phyloP scores from a whole-genome alignment of 257 asterid genomes.

The Solanum gandarillasii region DNA sequence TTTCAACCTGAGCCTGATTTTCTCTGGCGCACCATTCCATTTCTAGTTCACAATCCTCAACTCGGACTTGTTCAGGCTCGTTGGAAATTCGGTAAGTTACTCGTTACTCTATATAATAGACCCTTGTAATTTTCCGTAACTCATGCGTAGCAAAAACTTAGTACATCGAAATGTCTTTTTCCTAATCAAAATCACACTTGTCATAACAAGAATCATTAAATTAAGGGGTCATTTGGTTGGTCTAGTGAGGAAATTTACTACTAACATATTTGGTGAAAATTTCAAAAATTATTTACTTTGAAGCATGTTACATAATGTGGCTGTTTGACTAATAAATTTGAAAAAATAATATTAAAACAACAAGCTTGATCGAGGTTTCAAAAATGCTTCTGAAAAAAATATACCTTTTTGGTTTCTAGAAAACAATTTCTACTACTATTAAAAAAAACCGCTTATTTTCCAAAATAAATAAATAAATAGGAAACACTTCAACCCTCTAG shows the following conservation, averaged over 20 bases:
- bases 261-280: not conserved
- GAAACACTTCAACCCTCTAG: not conserved
- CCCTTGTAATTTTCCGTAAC: no score
- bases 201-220: not conserved
- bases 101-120: not conserved
- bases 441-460: not conserved
- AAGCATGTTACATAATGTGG: no score
- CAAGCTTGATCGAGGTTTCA: not conserved
- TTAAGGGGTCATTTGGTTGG: not conserved
- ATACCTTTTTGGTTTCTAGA: accelerated
- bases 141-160: not conserved
- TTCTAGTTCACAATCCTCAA: constrained; percentile 40
- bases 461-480: no score
- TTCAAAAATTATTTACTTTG: not conserved
- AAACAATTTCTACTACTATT: not conserved
- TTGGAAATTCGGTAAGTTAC: constrained; percentile 47
- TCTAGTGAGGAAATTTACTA: not conserved
- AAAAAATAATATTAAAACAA: not conserved
- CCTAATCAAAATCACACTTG: not conserved
- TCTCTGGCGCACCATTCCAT: constrained; percentile 36
- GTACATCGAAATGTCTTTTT: not conserved
- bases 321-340: not conserved
- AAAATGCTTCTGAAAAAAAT: not conserved
- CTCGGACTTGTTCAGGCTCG: constrained; percentile 59
- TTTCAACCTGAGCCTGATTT: constrained; percentile 60